These are phyloP conservation scores for Salvia rosmarinus DNA, from an alignment of 257 asterid species.

Conservation along the genomic window DNA sequence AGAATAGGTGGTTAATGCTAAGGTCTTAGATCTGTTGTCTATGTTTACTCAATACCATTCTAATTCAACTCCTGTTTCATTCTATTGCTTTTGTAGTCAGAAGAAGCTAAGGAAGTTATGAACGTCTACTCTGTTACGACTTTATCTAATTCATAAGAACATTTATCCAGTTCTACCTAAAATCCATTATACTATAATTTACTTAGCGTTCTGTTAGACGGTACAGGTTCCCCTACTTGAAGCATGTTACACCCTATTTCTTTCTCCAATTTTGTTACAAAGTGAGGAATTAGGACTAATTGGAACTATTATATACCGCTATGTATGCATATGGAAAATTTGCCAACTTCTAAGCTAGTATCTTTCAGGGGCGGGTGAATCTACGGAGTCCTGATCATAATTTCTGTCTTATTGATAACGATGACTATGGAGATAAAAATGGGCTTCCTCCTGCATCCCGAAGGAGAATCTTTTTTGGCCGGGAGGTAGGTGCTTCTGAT, in stretches of 20 bases:
- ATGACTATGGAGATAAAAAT: slow-evolving; percentile 66
- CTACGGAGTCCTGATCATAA: slow-evolving; percentile 74
- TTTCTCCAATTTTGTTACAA: neutral
- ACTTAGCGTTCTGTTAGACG: neutral
- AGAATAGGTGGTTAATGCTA: neutral
- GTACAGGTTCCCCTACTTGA: neutral
- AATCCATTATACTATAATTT: neutral
- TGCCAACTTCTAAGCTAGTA: slow-evolving; percentile 16
- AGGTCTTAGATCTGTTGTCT: slow-evolving; percentile 11
- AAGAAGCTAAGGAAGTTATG: slow-evolving; percentile 13
- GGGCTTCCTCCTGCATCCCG: slow-evolving; percentile 85
- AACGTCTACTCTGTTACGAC: neutral
- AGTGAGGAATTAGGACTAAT: neutral
- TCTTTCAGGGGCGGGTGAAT: slow-evolving; percentile 82
- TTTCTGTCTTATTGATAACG: slow-evolving; percentile 84
- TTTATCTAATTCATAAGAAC: neutral
- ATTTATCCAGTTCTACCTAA: neutral
- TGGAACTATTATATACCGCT: neutral
- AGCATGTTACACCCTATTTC: neutral
- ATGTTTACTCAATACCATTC: neutral
- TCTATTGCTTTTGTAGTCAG: neutral
- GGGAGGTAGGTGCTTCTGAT: slow-evolving; percentile 83
- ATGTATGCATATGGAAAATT: neutral
- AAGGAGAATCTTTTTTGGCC: slow-evolving; percentile 80
- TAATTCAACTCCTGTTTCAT: neutral